Base-by-base conservation (phyloP, 2,329 filamentous ascomycete genomes). In the Fusarium chlamydosporum region DNA sequence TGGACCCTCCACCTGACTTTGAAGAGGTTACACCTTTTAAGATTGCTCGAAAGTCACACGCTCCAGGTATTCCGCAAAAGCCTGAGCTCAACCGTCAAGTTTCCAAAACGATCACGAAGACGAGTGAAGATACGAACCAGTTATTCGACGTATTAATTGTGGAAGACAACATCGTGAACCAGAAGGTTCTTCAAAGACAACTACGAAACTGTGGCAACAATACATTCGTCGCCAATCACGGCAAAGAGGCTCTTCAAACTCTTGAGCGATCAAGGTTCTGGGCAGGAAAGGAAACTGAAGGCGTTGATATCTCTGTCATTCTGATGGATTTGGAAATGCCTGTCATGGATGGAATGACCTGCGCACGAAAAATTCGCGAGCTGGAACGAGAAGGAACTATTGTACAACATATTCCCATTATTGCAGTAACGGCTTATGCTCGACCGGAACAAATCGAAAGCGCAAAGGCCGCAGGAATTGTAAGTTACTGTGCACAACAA, bases 281-380 rank as follows among this genome's bases (percentile, higher is more conserved):
- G 87, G 75, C 76, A 23, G 83, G 83, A 15, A 79, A 83, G 10
- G 82, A 83, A 64, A 61, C 77, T 16, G 78, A 81, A 15, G 84
- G 84, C 4, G 78, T 83, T 10, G 84, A 88, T 47, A 84, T 92
- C 26, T 88, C 88, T 10, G 83, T 93, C 45, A 89, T 94, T 13
- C 78, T 94, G 7, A 93, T 94, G 91, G 92, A 94, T 74, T 83
- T 93, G 47, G 91, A 94, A 74, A 94, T 94, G 92, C 92, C 92
- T 2, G 85, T 93, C 42, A 94, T 94, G 92, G 91, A 94, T 72
- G 92, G 92, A 35, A 87, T 92, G 77, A 91, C 90, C 3, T 93
- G 91, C 67, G 89, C 91, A 13, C 83, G 85, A 41, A 86, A 82
- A 62, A 93, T 95, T 54, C 85, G 92, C 18, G 85, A 90, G 62